These are phyloP conservation scores for Pisolithus thermaeus DNA, from an alignment of 1,284 basidiomycete species.

Conservation along the genomic window DNA sequence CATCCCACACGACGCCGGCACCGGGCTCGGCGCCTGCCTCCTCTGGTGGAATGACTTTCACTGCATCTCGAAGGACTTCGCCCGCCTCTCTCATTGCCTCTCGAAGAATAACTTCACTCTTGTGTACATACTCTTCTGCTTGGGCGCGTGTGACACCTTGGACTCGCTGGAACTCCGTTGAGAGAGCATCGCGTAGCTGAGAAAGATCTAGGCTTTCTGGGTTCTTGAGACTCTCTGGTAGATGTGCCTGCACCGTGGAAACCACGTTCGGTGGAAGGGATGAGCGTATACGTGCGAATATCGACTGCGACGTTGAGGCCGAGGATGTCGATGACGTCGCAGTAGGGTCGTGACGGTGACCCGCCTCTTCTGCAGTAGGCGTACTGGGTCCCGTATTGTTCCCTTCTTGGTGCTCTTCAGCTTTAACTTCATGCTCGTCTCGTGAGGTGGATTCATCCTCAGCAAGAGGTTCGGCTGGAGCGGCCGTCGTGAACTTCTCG, in stretches of 20 bases:
- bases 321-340: conserved; percentile 19
- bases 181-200: conserved; percentile 58
- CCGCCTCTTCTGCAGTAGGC: not conserved
- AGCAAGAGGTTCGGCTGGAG: conserved; percentile 6
- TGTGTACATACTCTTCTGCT: conserved; percentile 79
- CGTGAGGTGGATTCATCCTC: conserved; percentile 6
- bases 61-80: conserved; percentile 75
- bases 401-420: conserved; percentile 12
- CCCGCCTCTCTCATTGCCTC: conserved; percentile 70
- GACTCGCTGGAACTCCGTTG: conserved; percentile 66
- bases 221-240: conserved; percentile 62
- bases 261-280: conserved; percentile 68
- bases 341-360: conserved; percentile 9
- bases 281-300: conserved; percentile 68
- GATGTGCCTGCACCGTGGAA: conserved; percentile 58
- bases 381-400: conserved; percentile 7
- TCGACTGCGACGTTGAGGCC: conserved; percentile 34
- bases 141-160: conserved; percentile 69
- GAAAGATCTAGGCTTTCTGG: conserved; percentile 61
- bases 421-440: not conserved
- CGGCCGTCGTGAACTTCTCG: conserved; percentile 48
- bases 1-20: conserved; percentile 66
- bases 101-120: conserved; percentile 67
- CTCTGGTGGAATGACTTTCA: conserved; percentile 85
- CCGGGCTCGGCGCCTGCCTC: conserved; percentile 30